Percentiles rank a stretch among this genome's conserved stretches.
Conservation (phyloP, 2,329 filamentous ascomycete genomes). For the Botryotinia convoluta region DNA sequence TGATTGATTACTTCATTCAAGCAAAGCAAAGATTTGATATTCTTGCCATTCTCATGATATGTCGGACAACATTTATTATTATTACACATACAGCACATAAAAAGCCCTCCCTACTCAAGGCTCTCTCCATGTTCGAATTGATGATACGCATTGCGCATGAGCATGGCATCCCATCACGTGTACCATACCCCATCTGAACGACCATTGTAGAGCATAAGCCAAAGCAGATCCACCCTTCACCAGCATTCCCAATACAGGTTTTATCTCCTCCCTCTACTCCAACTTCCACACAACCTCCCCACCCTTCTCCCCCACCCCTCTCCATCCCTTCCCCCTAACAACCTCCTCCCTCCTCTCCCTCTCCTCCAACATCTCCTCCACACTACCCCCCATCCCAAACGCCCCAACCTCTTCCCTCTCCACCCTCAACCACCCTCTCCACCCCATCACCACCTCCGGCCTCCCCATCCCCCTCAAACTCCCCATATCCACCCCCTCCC, state of each 20-base stretch:
- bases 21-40: neutral
- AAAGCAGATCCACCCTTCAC: neutral
- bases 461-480: conserved; percentile 15
- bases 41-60: neutral
- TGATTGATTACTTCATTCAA: neutral
- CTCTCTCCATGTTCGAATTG: neutral
- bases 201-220: neutral
- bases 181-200: neutral
- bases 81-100: neutral
- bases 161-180: neutral
- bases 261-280: neutral
- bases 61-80: neutral
- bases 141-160: neutral
- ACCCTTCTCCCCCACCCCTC: conserved; percentile 25
- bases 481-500: conserved; percentile 26
- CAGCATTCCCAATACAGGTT: neutral
- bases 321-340: conserved; percentile 33
- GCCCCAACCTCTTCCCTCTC: conserved; percentile 28
- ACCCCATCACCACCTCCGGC: conserved; percentile 27
- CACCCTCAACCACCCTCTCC: conserved; percentile 38
- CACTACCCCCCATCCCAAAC: conserved; percentile 33
- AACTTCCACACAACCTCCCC: conserved; percentile 30
- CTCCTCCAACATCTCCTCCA: conserved; percentile 35
- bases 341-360: conserved; percentile 27
- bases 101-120: neutral